phyloP scores from a whole-genome alignment of 1,139 yeast species.

The Scheffersomyces parashehatae region DNA sequence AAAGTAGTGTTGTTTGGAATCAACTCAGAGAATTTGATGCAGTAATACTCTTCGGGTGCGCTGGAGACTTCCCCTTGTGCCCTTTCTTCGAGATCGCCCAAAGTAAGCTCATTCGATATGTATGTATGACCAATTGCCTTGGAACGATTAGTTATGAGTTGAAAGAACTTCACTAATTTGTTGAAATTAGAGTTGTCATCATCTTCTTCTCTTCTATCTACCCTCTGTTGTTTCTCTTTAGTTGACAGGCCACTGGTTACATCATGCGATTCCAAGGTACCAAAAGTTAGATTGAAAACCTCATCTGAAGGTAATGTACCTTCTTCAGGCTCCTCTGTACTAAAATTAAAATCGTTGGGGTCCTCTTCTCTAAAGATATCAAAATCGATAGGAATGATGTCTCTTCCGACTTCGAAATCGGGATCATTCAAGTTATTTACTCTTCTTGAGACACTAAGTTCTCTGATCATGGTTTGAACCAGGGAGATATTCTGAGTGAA shows the following conservation, averaged over 20 bases:
- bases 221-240: not conserved
- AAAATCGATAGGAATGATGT: not conserved
- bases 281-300: constrained; percentile 12
- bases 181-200: not conserved
- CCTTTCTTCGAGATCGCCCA: not conserved
- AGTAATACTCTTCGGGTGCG: constrained; percentile 5
- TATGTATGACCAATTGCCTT: not conserved
- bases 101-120: too few relatives aligned
- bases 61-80: not conserved
- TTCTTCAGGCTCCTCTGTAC: not conserved
- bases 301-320: constrained; percentile 4
- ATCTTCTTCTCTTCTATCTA: not conserved
- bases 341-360: not conserved
- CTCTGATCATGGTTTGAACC: not conserved
- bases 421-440: constrained; percentile 6
- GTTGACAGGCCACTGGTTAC: not conserved
- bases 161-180: not conserved
- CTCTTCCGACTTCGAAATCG: constrained; percentile 9
- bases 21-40: constrained; percentile 14
- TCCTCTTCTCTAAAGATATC: not conserved
- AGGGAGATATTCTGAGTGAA: not conserved
- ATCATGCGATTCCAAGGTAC: constrained; percentile 6
- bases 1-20: constrained; percentile 16
- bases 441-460: not conserved
- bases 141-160: not conserved